Base-by-base conservation (phyloP, 2,329 filamentous ascomycete species). In the Cryphonectria radicalis region DNA sequence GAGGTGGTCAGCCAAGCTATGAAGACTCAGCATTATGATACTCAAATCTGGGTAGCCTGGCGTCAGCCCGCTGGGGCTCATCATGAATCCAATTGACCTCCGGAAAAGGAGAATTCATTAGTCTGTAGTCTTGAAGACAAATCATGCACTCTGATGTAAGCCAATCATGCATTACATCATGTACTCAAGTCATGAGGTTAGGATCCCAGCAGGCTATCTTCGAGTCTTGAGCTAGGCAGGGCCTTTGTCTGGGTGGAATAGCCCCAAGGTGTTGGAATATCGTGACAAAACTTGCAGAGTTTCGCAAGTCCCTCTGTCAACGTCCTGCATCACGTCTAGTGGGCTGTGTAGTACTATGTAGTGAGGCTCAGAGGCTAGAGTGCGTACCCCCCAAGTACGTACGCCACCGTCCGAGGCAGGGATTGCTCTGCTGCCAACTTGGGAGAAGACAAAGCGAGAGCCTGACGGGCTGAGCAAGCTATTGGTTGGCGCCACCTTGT, bases 291-390 rank as follows among this genome's bases (percentile, higher is more conserved):
- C 28, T 59, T 32, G 13, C 14, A 59, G 25, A 32, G 55, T 59
- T 59, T 32, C 25, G 53, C 6, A 32, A 32, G 25, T 32, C 14
- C 8, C 10, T 7, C n/a, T 3, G 25, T 28, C 25, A 13, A 32
- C 3, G 22, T n/a, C 25, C 50, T 25, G 22, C 13, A 25, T 55
- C 11, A 13, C 22, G 7, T 63, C 50, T 11, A 19, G 55, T 17
- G 55, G 55, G 55, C 55, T 59, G 55, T 32, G 55, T 32, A 17
- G 55, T 35, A 17, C 13, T 17, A 43, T 43, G 42, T 43, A 6
- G 25, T 35, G 55, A 59, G 55, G 55, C 55, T 59, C 55, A 59
- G 55, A 59, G 55, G 25, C 55, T 35, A 35, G 14, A 35, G 55
- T 28, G 53, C 53, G n/a, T 17, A 57, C 25, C 53, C 25, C 53